Conservation (phyloP, 2,329 filamentous ascomycete genomes). For the Alternaria arbusti region DNA sequence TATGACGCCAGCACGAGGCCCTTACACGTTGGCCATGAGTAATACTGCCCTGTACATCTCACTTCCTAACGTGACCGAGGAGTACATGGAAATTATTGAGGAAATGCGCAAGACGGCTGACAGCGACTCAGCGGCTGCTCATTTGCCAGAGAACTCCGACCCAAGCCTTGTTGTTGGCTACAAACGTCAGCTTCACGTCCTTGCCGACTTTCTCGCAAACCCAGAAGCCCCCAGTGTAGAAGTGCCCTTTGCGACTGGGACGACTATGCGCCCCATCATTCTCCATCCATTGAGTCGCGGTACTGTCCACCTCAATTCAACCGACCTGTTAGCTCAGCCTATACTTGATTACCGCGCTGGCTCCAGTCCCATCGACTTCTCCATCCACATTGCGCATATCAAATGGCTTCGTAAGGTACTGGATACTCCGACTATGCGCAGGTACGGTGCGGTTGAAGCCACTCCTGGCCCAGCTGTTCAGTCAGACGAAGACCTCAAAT, state of each 20-base stretch:
- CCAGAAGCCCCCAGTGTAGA: conserved; percentile 7
- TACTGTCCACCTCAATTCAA: conserved; percentile 28
- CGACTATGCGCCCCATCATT: not conserved
- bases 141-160: conserved; percentile 6
- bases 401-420: conserved; percentile 3
- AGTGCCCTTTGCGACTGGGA: conserved; percentile 9
- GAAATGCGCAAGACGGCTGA: not conserved
- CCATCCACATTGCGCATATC: conserved; percentile 9
- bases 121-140: not conserved
- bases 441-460: conserved; percentile 3
- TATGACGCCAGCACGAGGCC: conserved; percentile 7
- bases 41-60: conserved; percentile 8
- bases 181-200: conserved; percentile 3
- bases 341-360: conserved; percentile 37
- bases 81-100: not conserved
- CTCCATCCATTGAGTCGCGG: conserved; percentile 26
- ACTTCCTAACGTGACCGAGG: conserved; percentile 1
- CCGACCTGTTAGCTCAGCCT: conserved; percentile 23
- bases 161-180: conserved; percentile 8
- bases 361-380: conserved; percentile 34
- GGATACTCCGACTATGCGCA: conserved; percentile 1
- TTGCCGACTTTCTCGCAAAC: conserved; percentile 3
- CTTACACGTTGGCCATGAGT: conserved; percentile 11
- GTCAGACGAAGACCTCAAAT: conserved; percentile 1
- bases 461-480: conserved; percentile 3